Conservation (phyloP, 768 basidiomycete species). For the Chalciporus piperatus region DNA sequence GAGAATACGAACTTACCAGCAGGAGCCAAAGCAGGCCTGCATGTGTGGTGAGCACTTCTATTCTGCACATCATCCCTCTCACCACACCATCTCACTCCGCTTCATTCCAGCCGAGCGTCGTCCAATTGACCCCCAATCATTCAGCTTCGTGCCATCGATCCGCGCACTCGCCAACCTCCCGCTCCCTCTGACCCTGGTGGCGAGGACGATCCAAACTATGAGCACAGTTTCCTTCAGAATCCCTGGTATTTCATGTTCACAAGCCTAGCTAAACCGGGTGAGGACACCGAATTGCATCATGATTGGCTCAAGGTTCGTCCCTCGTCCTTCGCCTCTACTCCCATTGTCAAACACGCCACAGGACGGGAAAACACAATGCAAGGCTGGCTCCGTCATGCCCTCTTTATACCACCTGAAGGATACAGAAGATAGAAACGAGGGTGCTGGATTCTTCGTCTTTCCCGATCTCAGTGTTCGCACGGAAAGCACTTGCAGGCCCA, state of each 20-base stretch:
- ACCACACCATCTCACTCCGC: background rate
- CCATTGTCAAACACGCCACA: conserved; percentile 25
- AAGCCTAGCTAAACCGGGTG: conserved; percentile 82
- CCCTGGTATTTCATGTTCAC: conserved; percentile 98
- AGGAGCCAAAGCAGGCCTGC: conserved; percentile 88
- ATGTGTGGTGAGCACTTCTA: conserved; percentile 76
- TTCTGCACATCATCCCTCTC: background rate
- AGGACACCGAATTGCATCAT: conserved; percentile 85
- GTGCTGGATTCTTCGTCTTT: conserved; percentile 94
- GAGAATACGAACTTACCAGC: conserved; percentile 82
- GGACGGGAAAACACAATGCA: conserved; percentile 90
- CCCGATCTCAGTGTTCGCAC: conserved; percentile 90
- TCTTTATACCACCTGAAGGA: conserved; percentile 90
- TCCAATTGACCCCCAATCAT: conserved; percentile 97
- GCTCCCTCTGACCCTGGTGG: conserved; percentile 27
- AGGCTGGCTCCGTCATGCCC: conserved; percentile 87
- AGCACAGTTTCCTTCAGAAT: conserved; percentile 74
- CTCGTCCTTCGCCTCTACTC: background rate
- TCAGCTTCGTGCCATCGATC: conserved; percentile 87
- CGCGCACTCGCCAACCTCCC: conserved; percentile 35
- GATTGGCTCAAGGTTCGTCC: conserved; percentile 71
- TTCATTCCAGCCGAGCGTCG: conserved; percentile 74
- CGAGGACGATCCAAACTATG: conserved; percentile 40
- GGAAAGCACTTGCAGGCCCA: conserved; percentile 79
- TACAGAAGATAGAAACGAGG: conserved; percentile 54